phyloP scores from a whole-genome alignment of 1,139 yeast species.

The Sugiyamaella xylanicola region DNA sequence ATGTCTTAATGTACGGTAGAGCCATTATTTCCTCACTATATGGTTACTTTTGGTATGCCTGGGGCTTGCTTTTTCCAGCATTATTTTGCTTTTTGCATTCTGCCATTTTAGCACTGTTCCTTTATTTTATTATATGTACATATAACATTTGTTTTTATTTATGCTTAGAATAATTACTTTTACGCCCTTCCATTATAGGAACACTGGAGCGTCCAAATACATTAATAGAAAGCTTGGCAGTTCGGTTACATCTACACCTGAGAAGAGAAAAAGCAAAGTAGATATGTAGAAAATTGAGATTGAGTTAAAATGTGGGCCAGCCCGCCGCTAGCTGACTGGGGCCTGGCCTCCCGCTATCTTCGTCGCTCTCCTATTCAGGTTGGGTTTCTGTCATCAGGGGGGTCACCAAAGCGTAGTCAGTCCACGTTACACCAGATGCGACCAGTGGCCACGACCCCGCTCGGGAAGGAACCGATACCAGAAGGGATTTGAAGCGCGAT shows the following conservation, averaged over 20 bases:
- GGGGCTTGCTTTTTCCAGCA: constrained; percentile 2
- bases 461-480: too few species aligned
- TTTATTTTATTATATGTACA: constrained; percentile 1
- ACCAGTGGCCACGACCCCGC: too few species aligned
- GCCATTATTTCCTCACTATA: neutral
- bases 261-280: too few species aligned
- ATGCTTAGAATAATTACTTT: constrained; percentile 11
- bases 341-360: too few species aligned
- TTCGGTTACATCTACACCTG: too few species aligned
- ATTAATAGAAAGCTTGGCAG: neutral
- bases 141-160: constrained; percentile 9
- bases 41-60: neutral
- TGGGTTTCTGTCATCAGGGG: too few species aligned
- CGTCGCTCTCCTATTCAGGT: too few species aligned
- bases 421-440: too few species aligned
- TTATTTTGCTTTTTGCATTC: neutral
- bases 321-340: neutral
- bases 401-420: too few species aligned
- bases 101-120: neutral
- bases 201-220: neutral
- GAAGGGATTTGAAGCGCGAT: too few species aligned
- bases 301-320: neutral
- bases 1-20: neutral
- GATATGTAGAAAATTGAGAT: too few species aligned
- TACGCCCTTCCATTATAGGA: neutral